phyloP scores from a whole-genome alignment of 2,329 filamentous ascomycete genomes.

The Verticillium klebahnii region DNA sequence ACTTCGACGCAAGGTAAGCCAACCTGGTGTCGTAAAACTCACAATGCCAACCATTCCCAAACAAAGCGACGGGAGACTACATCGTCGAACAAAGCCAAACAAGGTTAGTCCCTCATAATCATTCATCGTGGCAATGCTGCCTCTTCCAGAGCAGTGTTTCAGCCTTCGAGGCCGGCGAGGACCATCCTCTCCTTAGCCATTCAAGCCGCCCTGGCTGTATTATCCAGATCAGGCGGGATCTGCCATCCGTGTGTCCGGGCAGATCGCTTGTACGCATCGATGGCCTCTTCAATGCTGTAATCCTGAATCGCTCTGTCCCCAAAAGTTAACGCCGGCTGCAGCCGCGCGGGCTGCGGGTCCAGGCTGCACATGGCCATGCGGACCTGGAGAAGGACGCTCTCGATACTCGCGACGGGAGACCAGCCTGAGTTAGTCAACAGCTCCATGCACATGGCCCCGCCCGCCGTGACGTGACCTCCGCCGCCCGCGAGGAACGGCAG shows the following conservation, averaged over 20 bases:
- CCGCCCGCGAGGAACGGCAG: conserved; percentile 66
- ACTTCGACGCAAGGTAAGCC: too few species aligned
- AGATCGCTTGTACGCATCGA: conserved; percentile 56
- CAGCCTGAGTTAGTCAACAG: conserved; percentile 80
- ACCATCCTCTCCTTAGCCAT: background rate
- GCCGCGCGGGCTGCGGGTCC: conserved; percentile 68
- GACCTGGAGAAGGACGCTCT: conserved; percentile 77
- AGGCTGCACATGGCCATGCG: conserved; percentile 67
- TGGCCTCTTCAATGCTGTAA: conserved; percentile 67
- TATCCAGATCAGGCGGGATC: conserved; percentile 58
- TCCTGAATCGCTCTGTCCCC: conserved; percentile 26
- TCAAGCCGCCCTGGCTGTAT: conserved; percentile 22
- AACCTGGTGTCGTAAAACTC: too few species aligned
- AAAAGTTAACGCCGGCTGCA: conserved; percentile 32
- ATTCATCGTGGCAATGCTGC: too few species aligned
- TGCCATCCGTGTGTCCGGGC: conserved; percentile 68
- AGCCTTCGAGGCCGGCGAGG: too few species aligned
- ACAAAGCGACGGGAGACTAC: too few species aligned
- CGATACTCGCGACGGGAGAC: conserved; percentile 68
- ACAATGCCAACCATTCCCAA: too few species aligned
- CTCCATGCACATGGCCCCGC: conserved; percentile 82
- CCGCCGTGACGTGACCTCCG: conserved; percentile 79
- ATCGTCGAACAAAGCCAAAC: too few species aligned
- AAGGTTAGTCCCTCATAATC: too few species aligned
- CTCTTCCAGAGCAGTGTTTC: too few species aligned